Conservation (phyloP, 1,284 basidiomycete species). For the Naganishia albida region DNA sequence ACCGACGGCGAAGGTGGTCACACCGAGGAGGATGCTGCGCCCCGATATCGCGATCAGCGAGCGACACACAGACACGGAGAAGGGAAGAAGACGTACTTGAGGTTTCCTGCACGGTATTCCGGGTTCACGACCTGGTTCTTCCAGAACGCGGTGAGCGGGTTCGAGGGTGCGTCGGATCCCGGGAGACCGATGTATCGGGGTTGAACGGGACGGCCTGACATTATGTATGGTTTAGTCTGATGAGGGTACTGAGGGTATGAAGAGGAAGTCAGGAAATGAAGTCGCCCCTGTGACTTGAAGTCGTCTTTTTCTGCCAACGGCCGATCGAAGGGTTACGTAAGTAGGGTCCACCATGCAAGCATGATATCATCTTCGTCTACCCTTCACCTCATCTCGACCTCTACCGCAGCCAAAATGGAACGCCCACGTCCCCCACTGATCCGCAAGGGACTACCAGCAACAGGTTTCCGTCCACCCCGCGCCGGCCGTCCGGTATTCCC, state of each 20-base stretch:
- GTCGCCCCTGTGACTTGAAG: background rate
- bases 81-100: conserved; percentile 16
- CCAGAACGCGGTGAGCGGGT: conserved; percentile 30
- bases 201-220: conserved; percentile 31
- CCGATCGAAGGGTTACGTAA: conserved; percentile 14
- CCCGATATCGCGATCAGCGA: conserved; percentile 8
- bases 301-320: conserved; percentile 3
- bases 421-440: conserved; percentile 19
- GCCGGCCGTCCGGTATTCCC: conserved; percentile 4
- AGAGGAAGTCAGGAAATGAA: background rate
- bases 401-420: background rate
- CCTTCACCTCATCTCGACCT: too few species aligned
- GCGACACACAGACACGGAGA: background rate
- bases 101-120: conserved; percentile 32
- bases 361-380: background rate
- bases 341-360: background rate
- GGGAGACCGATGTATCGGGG: conserved; percentile 26
- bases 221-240: conserved; percentile 2
- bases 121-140: conserved; percentile 31
- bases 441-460: conserved; percentile 23
- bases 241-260: background rate
- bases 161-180: conserved; percentile 19
- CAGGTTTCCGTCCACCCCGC: conserved; percentile 7
- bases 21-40: conserved; percentile 31
- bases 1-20: conserved; percentile 29